Conservation (phyloP, 2,329 filamentous ascomycete species). For the Verticillium zaregamsianum region DNA sequence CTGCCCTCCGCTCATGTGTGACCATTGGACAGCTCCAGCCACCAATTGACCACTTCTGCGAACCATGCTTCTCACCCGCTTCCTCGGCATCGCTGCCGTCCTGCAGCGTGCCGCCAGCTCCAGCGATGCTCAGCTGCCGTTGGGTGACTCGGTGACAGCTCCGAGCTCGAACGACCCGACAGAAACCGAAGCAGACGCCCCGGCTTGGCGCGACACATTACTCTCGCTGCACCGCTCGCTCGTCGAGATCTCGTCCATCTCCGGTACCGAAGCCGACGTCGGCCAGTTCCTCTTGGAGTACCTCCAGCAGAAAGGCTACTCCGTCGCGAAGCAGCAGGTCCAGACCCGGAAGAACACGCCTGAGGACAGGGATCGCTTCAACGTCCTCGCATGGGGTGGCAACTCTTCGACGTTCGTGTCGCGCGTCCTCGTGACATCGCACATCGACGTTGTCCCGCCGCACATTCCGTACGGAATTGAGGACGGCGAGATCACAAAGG, state of each 20-base stretch:
- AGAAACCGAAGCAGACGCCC: conserved; percentile 6
- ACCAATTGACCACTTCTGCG: not conserved
- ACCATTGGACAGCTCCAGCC: not conserved
- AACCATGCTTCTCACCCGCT: conserved; percentile 5
- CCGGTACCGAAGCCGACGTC: conserved; percentile 62
- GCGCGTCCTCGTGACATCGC: conserved; percentile 66
- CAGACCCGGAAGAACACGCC: conserved; percentile 26
- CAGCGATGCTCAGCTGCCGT: conserved; percentile 6
- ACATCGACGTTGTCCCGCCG: conserved; percentile 78
- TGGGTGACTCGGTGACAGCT: conserved; percentile 5
- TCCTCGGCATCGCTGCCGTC: conserved; percentile 4
- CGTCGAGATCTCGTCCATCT: conserved; percentile 69
- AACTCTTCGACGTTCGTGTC: conserved; percentile 41
- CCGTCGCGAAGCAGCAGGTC: conserved; percentile 37
- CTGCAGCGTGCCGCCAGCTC: conserved; percentile 6
- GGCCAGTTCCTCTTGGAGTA: conserved; percentile 66
- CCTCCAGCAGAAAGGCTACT: conserved; percentile 47
- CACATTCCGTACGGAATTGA: conserved; percentile 64
- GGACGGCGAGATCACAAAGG: conserved; percentile 34
- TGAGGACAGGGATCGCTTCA: conserved; percentile 50
- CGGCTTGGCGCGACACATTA: conserved; percentile 46
- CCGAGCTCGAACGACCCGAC: conserved; percentile 2
- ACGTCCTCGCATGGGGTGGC: conserved; percentile 67
- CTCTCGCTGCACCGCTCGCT: conserved; percentile 72
- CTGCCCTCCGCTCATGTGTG: not conserved